Conservation (phyloP, 179 eudicot species). For the Camellia oleifera region DNA sequence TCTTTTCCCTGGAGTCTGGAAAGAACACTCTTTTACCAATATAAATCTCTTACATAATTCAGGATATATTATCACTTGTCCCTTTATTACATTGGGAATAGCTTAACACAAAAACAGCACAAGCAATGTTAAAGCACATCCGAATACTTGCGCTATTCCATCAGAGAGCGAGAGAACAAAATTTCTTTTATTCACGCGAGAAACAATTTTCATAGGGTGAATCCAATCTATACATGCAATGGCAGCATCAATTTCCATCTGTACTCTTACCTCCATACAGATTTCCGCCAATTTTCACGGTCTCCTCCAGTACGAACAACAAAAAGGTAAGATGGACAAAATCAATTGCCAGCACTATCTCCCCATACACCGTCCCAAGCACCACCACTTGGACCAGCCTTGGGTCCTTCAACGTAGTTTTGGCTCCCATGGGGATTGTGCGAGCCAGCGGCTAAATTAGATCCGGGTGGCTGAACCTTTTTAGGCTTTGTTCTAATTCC, state of each 20-base stretch:
- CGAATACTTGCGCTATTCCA: not conserved
- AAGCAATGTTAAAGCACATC: not conserved
- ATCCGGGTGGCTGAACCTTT: conserved; percentile 47
- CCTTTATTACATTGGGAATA: not conserved
- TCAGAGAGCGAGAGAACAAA: not conserved
- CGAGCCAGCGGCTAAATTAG: conserved; percentile 54
- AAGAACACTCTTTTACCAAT: no score
- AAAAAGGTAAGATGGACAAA: conserved; percentile 5
- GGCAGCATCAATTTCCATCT: not conserved
- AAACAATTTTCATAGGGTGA: not conserved
- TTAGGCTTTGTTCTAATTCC: conserved; percentile 59
- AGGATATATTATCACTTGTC: not conserved
- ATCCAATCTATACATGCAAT: conserved; percentile 3
- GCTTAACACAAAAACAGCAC: conserved; percentile 1
- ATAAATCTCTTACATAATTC: not conserved
- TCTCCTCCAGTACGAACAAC: not conserved
- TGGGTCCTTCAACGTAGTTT: conserved; percentile 54
- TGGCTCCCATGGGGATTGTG: conserved; percentile 34
- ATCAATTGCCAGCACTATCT: conserved; percentile 18
- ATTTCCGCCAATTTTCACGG: not conserved
- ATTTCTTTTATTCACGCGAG: not conserved
- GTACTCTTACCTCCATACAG: not conserved
- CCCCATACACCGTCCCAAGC: conserved; percentile 85
- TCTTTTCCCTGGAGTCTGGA: not conserved
- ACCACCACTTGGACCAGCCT: conserved; percentile 49